phyloP scores from a whole-genome alignment of 306 rosid species.

The Casuarina cunninghamiana region DNA sequence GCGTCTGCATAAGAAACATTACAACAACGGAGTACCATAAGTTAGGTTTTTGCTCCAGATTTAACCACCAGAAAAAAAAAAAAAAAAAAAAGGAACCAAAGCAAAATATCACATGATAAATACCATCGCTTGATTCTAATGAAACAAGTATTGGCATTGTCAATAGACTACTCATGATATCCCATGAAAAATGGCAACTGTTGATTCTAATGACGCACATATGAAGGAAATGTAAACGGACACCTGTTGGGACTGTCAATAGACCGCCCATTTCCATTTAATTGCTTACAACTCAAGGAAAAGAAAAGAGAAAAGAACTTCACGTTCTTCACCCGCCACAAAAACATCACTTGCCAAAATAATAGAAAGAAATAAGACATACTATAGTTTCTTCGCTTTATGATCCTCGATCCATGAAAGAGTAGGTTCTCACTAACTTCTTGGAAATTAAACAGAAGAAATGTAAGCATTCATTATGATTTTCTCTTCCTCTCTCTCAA shows the following conservation, averaged over 20 bases:
- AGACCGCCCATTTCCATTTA: constrained; percentile 10
- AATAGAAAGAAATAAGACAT: not conserved
- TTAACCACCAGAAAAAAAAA: not conserved
- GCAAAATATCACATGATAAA: too few relatives aligned
- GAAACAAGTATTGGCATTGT: too few relatives aligned
- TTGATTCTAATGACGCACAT: too few relatives aligned
- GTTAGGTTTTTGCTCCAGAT: constrained; percentile 5
- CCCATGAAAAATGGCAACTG: constrained; percentile 1
- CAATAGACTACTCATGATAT: not conserved
- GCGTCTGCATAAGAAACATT: constrained; percentile 32
- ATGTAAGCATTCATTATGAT: not conserved
- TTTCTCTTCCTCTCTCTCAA: not conserved
- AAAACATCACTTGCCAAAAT: not conserved
- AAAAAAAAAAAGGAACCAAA: not conserved
- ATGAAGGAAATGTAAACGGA: not conserved
- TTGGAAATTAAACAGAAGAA: constrained; percentile 2
- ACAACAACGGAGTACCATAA: not conserved
- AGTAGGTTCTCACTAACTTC: not conserved
- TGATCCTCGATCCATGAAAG: not conserved
- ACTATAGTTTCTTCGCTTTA: not conserved
- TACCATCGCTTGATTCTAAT: too few relatives aligned
- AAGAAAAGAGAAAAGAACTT: not conserved
- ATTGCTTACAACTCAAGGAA: not conserved
- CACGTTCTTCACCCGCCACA: not conserved
- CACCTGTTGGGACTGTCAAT: not conserved